Conservation (phyloP, 2,329 filamentous ascomycete species). For the Claviceps sp. region DNA sequence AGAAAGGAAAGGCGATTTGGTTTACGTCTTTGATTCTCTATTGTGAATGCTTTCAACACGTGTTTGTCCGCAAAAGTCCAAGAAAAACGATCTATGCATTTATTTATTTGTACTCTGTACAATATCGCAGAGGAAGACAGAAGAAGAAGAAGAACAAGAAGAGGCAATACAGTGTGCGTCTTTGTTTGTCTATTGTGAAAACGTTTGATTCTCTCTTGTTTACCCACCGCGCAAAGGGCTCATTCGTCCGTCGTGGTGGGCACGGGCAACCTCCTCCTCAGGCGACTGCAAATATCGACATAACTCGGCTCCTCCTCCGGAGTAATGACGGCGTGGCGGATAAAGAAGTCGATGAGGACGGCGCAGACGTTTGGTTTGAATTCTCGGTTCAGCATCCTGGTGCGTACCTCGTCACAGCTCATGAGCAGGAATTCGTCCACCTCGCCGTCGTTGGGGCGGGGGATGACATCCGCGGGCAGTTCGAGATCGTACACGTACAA, state of each 20-base stretch:
- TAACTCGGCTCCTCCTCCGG: conserved; percentile 60
- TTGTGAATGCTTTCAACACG: no score
- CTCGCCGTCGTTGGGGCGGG: conserved; percentile 61
- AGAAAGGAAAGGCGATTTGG: no score
- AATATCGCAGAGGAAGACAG: no score
- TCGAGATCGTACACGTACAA: conserved; percentile 66
- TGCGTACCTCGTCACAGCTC: conserved; percentile 44
- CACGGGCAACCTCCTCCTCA: conserved; percentile 31
- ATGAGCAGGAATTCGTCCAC: conserved; percentile 63
- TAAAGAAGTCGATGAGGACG: conserved; percentile 69
- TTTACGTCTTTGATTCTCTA: no score
- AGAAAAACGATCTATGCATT: no score
- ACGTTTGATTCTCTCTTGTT: no score
- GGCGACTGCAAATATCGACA: conserved; percentile 45
- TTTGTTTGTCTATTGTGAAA: no score
- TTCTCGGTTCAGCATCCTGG: conserved; percentile 48
- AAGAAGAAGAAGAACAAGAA: no score
- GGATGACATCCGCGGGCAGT: conserved; percentile 42
- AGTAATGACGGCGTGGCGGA: conserved; percentile 63
- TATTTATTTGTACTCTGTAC: no score
- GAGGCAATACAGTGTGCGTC: no score
- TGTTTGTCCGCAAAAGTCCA: no score
- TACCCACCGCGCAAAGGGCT: neutral
- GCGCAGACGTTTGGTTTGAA: conserved; percentile 79
- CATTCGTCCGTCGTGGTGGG: conserved; percentile 15